Conservation (phyloP, 1,284 basidiomycete species). For the Amylostereum areolatum region DNA sequence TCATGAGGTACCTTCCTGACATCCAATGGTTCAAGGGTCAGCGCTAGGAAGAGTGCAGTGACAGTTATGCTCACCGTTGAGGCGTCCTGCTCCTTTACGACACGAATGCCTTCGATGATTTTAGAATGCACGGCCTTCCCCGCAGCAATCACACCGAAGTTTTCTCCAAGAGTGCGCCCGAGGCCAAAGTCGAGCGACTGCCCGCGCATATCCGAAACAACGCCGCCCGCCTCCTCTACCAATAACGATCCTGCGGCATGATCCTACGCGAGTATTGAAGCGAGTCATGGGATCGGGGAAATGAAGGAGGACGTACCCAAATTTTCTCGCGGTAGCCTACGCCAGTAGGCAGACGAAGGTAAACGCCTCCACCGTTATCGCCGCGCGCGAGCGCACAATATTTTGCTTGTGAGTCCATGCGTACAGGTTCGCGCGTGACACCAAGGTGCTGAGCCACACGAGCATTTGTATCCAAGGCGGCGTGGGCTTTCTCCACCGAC, state of each 20-base stretch:
- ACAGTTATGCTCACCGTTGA: no score
- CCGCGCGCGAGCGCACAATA: conserved; percentile 87
- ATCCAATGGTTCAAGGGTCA: no score
- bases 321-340: conserved; percentile 86
- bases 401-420: conserved; percentile 98
- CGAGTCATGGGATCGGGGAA: neutral
- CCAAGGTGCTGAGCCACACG: conserved; percentile 68
- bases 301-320: conserved; percentile 51
- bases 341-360: conserved; percentile 87
- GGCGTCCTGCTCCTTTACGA: no score
- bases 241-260: conserved; percentile 88
- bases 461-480: conserved; percentile 80
- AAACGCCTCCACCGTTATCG: conserved; percentile 70
- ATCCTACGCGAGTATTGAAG: conserved; percentile 50
- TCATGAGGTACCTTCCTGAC: no score
- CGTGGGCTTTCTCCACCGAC: conserved; percentile 91
- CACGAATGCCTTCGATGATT: conserved; percentile 66
- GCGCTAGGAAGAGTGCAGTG: no score
- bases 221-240: conserved; percentile 85
- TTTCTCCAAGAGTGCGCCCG: conserved; percentile 82
- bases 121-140: conserved; percentile 61
- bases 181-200: conserved; percentile 79
- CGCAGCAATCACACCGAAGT: conserved; percentile 83
- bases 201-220: conserved; percentile 82
- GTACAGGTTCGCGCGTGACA: conserved; percentile 61